Conservation (phyloP, 1,284 basidiomycete species). For the Trametes versicolor region DNA sequence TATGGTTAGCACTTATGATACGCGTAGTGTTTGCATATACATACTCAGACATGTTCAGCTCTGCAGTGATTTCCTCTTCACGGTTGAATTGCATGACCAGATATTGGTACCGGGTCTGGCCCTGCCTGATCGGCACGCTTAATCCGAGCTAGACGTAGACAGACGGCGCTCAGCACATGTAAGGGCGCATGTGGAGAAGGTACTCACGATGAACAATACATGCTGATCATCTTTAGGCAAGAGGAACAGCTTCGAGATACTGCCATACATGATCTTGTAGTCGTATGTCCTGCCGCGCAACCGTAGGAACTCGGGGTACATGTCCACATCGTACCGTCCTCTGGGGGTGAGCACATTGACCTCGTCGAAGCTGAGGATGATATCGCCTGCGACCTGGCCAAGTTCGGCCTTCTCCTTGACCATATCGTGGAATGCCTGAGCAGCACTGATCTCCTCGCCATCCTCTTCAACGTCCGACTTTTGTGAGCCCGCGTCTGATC, state of each 20-base stretch:
- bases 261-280: constrained; percentile 95
- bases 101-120: constrained; percentile 98
- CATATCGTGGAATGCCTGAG: constrained; percentile 95
- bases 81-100: constrained; percentile 97
- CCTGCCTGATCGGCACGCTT: constrained; percentile 95
- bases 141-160: constrained; percentile 75
- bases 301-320: constrained; percentile 95
- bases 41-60: constrained; percentile 93
- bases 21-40: constrained; percentile 41
- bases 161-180: constrained; percentile 3
- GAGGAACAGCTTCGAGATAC: constrained; percentile 92
- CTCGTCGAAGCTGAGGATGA: constrained; percentile 96
- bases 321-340: constrained; percentile 97
- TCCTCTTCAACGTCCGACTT: constrained; percentile 76
- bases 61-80: constrained; percentile 97
- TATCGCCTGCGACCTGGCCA: constrained; percentile 91
- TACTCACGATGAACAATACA: constrained; percentile 89
- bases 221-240: constrained; percentile 98
- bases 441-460: constrained; percentile 82
- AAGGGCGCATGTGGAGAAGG: background rate
- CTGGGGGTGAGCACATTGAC: constrained; percentile 96
- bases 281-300: constrained; percentile 98
- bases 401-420: constrained; percentile 98
- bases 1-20: background rate
- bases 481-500: constrained; percentile 81